These are phyloP conservation scores for Candida ovalis DNA, from an alignment of 805 yeast genomes.

Conservation along the genomic window DNA sequence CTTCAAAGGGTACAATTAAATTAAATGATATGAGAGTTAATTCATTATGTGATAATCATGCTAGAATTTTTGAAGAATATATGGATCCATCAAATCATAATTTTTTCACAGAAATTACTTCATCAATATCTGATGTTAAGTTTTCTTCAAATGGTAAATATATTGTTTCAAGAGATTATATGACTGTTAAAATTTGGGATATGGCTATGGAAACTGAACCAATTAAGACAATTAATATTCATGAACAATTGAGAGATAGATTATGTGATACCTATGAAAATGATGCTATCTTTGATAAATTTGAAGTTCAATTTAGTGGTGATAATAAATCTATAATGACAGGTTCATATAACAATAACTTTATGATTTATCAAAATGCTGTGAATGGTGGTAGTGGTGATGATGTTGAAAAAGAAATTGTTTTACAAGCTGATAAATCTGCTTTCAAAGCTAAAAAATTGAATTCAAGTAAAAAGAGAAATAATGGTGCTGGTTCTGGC, in stretches of 20 bases:
- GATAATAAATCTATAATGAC: constrained; percentile 92
- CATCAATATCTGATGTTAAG: constrained; percentile 89
- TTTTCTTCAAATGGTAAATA: constrained; percentile 90
- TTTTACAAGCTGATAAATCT: constrained; percentile 95
- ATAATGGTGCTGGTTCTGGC: constrained; percentile 8
- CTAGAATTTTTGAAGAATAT: constrained; percentile 86
- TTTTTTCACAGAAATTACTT: constrained; percentile 95
- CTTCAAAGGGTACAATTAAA: constrained; percentile 93
- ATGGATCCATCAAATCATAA: constrained; percentile 90
- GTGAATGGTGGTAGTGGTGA: constrained; percentile 26
- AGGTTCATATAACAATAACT: constrained; percentile 95
- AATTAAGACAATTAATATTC: constrained; percentile 88
- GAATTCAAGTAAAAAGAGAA: constrained; percentile 39
- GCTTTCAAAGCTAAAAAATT: constrained; percentile 83
- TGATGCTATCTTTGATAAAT: constrained; percentile 97
- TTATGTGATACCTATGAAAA: constrained; percentile 97
- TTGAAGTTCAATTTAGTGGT: constrained; percentile 93
- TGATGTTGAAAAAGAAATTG: constrained; percentile 57
- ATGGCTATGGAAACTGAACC: constrained; percentile 96
- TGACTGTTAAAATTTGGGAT: constrained; percentile 98
- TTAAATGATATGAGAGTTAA: constrained; percentile 95
- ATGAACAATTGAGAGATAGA: constrained; percentile 89
- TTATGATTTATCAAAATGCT: constrained; percentile 92
- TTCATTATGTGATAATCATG: constrained; percentile 88
- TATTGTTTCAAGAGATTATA: constrained; percentile 94